Evolutionary conservation across 225 moss, liverwort and hornwort species (phyloP), one percentile per base, ranked within the genome.

Genomic region (Thuidium tamariscinum): DNA sequence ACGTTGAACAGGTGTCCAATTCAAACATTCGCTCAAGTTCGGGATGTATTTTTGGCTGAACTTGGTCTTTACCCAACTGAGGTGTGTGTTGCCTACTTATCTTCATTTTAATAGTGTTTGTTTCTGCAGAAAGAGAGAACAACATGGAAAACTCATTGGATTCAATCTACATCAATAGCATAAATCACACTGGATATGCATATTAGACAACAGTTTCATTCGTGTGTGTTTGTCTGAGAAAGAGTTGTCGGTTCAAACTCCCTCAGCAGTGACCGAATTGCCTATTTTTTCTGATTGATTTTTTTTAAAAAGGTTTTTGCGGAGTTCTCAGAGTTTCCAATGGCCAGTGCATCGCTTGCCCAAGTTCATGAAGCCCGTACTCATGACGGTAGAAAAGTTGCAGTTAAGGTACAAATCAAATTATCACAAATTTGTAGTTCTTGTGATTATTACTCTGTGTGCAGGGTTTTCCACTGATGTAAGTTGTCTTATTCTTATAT

Each of bases 291-390:
- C 49, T 70, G 21, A 51, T 82, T 55, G 22, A 42, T 23, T 6
- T 13, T 18, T 30, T 64, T 62, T 23, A 10, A 52, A 75, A 65
- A 96, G 93, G 81, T 95, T 77, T 95, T 94, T 79, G 86, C 90
- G 82, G 93, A 95, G 88, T 94, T 96, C 87, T 92, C 94, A 74
- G 87, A 92, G 80, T 91, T 92, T 70, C 95, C 96, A 37, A n/a
- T 96, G 85, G 96, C 95, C 27, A 96, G 95, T 89, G 94, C 96
- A n/a, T 95, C 95, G 36, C 88, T 96, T 88, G 96, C 94, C 21
- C 95, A 95, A 91, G 95, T 95, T 65, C 96, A 96, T 85, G 92
- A 83, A 81, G 95, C 95, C 29, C 90, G 79, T 15, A 93, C 92
- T 56, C 48, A 66, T 66, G 93, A 90, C 83, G 94, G 96, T 62